Evolutionary conservation across 2,329 filamentous ascomycete species (phyloP).

Genomic region (Helotiales sp.): DNA sequence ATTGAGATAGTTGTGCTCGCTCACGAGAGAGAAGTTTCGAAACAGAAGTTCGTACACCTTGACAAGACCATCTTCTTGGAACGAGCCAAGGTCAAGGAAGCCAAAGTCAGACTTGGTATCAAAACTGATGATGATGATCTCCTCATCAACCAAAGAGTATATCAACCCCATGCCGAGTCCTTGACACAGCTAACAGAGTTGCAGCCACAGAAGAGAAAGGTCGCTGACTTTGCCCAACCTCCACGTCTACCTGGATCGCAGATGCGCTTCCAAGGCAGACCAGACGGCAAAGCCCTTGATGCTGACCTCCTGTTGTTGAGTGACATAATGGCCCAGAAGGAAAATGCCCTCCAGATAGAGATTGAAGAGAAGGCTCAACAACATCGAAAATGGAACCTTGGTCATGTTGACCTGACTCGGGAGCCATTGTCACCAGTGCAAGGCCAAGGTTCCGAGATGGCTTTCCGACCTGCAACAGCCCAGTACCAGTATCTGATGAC

Average conservation of each 20-base stretch:
- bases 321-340: constrained; percentile 79
- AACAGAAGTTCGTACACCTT: constrained; percentile 75
- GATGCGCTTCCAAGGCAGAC: constrained; percentile 70
- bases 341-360: constrained; percentile 78
- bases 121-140: constrained; percentile 93
- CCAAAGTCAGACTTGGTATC: constrained; percentile 86
- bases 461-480: constrained; percentile 74
- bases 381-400: constrained; percentile 89
- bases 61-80: constrained; percentile 85
- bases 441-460: constrained; percentile 63
- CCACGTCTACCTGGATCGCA: constrained; percentile 67
- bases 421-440: constrained; percentile 81
- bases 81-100: constrained; percentile 79
- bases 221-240: constrained; percentile 57
- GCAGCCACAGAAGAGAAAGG: constrained; percentile 74
- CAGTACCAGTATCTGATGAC: constrained; percentile 71
- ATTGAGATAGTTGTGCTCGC: constrained; percentile 79
- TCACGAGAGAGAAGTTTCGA: constrained; percentile 77
- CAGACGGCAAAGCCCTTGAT: constrained; percentile 74
- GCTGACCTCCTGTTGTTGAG: constrained; percentile 78
- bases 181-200: constrained; percentile 21
- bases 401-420: constrained; percentile 86
- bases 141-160: constrained; percentile 90
- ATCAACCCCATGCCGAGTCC: constrained; percentile 46
- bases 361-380: constrained; percentile 87